Percentiles rank a stretch among this genome's conserved stretches.
Evolutionary conservation across 331 rosid genomes (phyloP).

Genomic region (Erythrophleum ivorense): DNA sequence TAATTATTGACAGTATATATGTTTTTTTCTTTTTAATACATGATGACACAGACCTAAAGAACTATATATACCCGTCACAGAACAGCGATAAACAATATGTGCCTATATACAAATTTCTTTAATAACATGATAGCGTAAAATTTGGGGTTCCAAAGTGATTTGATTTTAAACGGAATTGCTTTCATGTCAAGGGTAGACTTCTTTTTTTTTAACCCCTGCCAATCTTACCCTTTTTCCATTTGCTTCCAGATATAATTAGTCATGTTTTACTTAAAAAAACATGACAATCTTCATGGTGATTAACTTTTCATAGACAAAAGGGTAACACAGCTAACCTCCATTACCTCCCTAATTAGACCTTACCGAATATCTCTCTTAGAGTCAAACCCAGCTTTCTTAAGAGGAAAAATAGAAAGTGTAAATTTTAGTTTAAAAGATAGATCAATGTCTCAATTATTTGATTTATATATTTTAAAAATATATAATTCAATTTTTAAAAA

Average conservation of each 20-base stretch:
- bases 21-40: too few species aligned
- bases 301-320: conserved; percentile 39
- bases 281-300: conserved; percentile 5
- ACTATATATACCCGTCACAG: too few species aligned
- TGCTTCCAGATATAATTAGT: conserved; percentile 28
- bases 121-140: background rate
- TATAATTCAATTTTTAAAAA: too few species aligned
- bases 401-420: too few species aligned
- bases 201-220: background rate
- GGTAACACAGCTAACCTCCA: conserved; percentile 45
- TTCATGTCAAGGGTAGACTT: conserved; percentile 7
- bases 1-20: too few species aligned
- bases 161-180: background rate
- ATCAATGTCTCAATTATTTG: too few species aligned
- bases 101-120: background rate
- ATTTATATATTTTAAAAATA: too few species aligned
- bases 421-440: too few species aligned
- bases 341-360: background rate
- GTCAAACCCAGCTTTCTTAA: conserved; percentile 42
- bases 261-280: conserved; percentile 22
- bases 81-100: too few species aligned
- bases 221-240: conserved; percentile 6
- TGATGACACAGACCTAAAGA: too few species aligned
- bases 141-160: background rate
- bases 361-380: background rate